Percentiles rank a stretch among this genome's conserved stretches.
phyloP scores from a whole-genome alignment of 2,329 filamentous ascomycete genomes.

The Stromatinia cepivora region DNA sequence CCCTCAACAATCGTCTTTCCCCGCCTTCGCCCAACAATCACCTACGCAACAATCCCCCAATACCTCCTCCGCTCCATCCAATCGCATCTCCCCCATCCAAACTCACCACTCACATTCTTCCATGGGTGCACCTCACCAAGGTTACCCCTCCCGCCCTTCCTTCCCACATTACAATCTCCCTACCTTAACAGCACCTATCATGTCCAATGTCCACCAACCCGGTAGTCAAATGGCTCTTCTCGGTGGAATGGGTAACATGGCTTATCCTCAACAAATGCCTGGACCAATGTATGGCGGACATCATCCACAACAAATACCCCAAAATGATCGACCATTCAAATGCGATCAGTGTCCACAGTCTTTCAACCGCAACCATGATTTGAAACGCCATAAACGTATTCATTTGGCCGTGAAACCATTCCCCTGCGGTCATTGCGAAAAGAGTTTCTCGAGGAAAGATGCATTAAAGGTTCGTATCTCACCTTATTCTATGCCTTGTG shows the following conservation, averaged over 20 bases:
- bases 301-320: constrained; percentile 51
- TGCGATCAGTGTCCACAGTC: constrained; percentile 90
- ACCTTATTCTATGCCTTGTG: constrained; percentile 27
- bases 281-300: constrained; percentile 61
- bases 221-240: constrained; percentile 71
- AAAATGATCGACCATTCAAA: constrained; percentile 86
- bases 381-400: constrained; percentile 94
- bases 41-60: constrained; percentile 49
- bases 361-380: constrained; percentile 94
- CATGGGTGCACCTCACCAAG: constrained; percentile 57
- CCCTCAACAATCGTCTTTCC: constrained; percentile 49
- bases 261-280: constrained; percentile 54
- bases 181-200: constrained; percentile 64
- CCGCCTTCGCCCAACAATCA: constrained; percentile 52
- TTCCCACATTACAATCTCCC: constrained; percentile 56
- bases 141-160: constrained; percentile 51
- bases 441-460: constrained; percentile 96
- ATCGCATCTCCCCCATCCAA: constrained; percentile 45
- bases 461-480: constrained; percentile 78
- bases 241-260: constrained; percentile 45
- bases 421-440: constrained; percentile 86
- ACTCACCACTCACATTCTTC: constrained; percentile 43
- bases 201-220: constrained; percentile 77
- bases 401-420: constrained; percentile 95
- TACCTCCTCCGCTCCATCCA: constrained; percentile 43